Evolutionary conservation across 345 rosid species (phyloP).

Genomic region (Moringa oleifera): DNA sequence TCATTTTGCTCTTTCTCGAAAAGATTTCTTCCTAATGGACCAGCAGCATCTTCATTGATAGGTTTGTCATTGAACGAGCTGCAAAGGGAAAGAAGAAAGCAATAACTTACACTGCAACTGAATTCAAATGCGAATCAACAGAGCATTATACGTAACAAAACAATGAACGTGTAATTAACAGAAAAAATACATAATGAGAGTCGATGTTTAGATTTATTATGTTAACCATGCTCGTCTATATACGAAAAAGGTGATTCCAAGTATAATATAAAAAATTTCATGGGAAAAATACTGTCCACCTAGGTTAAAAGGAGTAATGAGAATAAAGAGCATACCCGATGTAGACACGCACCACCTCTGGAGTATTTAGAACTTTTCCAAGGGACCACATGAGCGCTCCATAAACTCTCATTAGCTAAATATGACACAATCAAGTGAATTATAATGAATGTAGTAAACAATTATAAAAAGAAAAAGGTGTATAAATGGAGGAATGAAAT

Average conservation of each 20-base stretch:
- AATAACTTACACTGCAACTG: background rate
- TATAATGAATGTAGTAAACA: background rate
- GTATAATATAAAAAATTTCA: too few species aligned
- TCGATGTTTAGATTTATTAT: too few species aligned
- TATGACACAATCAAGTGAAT: background rate
- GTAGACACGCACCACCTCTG: conserved; percentile 90
- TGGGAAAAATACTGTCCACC: background rate
- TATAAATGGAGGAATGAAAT: background rate
- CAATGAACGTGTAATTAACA: background rate
- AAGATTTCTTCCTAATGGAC: conserved; percentile 69
- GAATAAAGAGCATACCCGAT: conserved; percentile 50
- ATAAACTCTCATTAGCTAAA: conserved; percentile 91
- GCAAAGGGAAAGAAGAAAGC: conserved; percentile 6
- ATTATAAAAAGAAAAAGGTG: background rate
- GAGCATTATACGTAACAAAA: too few species aligned
- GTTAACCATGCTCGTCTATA: background rate
- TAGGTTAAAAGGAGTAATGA: background rate
- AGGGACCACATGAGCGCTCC: conserved; percentile 99
- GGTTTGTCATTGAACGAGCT: conserved; percentile 93
- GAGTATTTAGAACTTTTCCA: conserved; percentile 87
- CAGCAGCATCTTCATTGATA: conserved; percentile 45
- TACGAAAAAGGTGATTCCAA: background rate
- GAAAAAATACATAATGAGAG: background rate
- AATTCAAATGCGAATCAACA: too few species aligned
- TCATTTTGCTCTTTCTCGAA: conserved; percentile 92